phyloP scores from a whole-genome alignment of 106 monocot species.

The Alisma plantagoaquatica region DNA sequence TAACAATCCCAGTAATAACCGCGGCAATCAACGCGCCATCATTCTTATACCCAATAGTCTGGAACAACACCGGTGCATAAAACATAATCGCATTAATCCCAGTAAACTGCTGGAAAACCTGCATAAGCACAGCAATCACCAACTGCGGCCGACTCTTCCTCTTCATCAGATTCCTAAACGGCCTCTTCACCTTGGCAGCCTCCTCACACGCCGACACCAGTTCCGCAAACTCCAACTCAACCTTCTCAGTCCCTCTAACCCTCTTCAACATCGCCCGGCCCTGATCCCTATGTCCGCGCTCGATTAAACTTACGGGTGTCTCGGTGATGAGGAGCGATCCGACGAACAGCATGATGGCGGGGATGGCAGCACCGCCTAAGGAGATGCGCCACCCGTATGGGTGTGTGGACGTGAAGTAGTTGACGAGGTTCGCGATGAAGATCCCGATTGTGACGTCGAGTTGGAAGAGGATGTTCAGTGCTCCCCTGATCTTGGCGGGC shows the following conservation, averaged over 20 bases:
- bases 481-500: conserved; percentile 18
- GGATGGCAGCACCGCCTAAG: conserved; percentile 40
- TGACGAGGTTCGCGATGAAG: conserved; percentile 42
- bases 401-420: conserved; percentile 20
- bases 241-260: conserved; percentile 9
- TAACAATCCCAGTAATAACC: conserved; percentile 2
- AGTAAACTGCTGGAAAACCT: conserved; percentile 16
- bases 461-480: conserved; percentile 51
- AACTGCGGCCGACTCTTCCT: conserved; percentile 15
- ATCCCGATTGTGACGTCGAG: conserved; percentile 40
- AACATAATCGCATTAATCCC: conserved; percentile 19
- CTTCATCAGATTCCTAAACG: conserved; percentile 10
- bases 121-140: conserved; percentile 12
- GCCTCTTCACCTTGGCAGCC: conserved; percentile 5
- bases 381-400: conserved; percentile 38
- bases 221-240: conserved; percentile 12
- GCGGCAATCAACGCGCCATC: conserved; percentile 5
- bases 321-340: conserved; percentile 13
- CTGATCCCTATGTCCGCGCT: conserved; percentile 3
- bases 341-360: conserved; percentile 22
- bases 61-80: conserved; percentile 16
- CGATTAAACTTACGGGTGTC: conserved; percentile 16
- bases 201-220: conserved; percentile 9
- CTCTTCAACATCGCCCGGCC: conserved; percentile 1
- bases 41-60: conserved; percentile 6